Percentiles rank a stretch among this genome's conserved stretches.
phyloP scores from a whole-genome alignment of 805 yeast species.

The Metschnikowia lunata region DNA sequence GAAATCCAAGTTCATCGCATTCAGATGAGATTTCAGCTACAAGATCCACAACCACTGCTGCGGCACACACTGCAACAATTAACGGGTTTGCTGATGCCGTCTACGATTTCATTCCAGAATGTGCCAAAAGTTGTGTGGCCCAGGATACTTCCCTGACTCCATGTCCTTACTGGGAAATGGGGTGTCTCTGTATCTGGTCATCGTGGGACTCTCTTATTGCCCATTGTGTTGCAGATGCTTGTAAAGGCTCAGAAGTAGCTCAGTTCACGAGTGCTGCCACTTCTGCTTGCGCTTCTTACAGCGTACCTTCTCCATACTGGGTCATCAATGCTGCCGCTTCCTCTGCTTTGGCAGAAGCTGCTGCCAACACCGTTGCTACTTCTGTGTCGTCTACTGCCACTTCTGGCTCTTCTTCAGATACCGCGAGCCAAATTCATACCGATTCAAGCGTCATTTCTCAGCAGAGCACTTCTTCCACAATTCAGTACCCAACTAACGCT shows the following conservation, averaged over 20 bases:
- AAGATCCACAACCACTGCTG: background rate
- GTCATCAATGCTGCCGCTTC: slow-evolving; percentile 9
- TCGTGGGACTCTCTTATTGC: slow-evolving; percentile 10
- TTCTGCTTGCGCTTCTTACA: slow-evolving; percentile 11
- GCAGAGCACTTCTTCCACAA: too few relatives aligned
- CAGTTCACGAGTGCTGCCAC: slow-evolving; percentile 9
- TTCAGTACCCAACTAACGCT: background rate
- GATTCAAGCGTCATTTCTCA: too few relatives aligned
- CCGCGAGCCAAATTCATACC: background rate
- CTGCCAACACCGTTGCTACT: slow-evolving; percentile 1
- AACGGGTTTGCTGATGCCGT: slow-evolving; percentile 14
- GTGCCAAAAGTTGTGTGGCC: slow-evolving; percentile 13
- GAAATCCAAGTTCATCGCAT: background rate
- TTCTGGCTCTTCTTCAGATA: background rate
- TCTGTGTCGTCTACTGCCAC: background rate
- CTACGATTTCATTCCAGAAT: slow-evolving; percentile 7
- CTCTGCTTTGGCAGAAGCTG: slow-evolving; percentile 3
- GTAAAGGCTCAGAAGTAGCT: slow-evolving; percentile 9
- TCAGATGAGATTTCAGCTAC: background rate
- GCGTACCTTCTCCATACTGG: slow-evolving; percentile 19
- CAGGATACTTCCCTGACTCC: slow-evolving; percentile 4
- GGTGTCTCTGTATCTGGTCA: slow-evolving; percentile 14
- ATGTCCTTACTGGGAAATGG: slow-evolving; percentile 17
- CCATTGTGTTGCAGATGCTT: slow-evolving; percentile 10
- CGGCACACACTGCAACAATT: slow-evolving; percentile 10